Evolutionary conservation across 495 filamentous ascomycete genomes (phyloP), one percentile per base, ranked within the genome.

Genomic region (Schizothecium vesticola): DNA sequence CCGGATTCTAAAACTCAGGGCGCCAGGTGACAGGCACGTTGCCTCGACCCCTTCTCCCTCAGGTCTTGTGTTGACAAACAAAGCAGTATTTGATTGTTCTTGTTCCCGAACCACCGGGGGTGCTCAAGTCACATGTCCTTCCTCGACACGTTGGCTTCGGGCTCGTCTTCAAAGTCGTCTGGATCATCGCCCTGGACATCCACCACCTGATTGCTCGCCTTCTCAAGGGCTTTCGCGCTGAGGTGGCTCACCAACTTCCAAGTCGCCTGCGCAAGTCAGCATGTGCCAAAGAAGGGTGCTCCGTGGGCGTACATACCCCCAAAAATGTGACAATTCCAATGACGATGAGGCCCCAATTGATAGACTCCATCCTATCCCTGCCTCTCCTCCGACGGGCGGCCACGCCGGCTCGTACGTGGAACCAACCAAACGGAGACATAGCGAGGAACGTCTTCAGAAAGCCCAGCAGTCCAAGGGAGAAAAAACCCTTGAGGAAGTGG

Each of bases 401-500:
- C 22, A 78, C 80, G 56, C 82, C 78, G 57, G 82, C 79, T 3
- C 92, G 86, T 13, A 94, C 57, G 78, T 90, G 90, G 82, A 85
- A 89, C 88, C 88, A 93, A 58, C 90, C 84, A 81, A 87, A 92
- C 0, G 93, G 92, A 9, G 87, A 89, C 66, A 91, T 78, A 22
- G 87, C 85, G 62, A 93, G 84, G 23, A 97, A 79, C 31, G 90
- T 88, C 78, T 97, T 97, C 56, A 93, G 75, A 66, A 97, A 92
- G 0, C 95, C 93, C 56, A 97, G 77, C 6, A 99, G 74, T 6
- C 95, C 95, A 63, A 99, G 82, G 1, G 90, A 90, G 4, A 93
- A 87, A 31, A 97, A 78, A 0, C 95, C 95, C 76, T 97, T 97
- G 55, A 94, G 12, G 72, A 97, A 93, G 74, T 99, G 95, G 65